Conservation (phyloP, 169 alveolate species). For the Perkinsus olseni region DNA sequence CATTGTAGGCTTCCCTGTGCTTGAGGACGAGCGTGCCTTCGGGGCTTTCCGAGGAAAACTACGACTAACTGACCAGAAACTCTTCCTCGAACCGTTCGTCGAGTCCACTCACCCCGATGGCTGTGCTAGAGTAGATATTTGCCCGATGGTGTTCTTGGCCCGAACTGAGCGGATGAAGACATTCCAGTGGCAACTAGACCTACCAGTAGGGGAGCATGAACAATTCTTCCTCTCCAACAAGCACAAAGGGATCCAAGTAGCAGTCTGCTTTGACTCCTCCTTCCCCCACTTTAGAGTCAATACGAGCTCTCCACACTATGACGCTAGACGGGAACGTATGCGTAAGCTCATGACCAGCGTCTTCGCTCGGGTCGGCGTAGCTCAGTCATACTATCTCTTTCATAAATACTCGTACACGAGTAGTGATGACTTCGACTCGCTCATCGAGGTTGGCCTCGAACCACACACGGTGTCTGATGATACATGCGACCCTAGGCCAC, state of each 20-base stretch:
- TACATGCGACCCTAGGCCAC: background rate
- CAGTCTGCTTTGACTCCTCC: constrained; percentile 1
- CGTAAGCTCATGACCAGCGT: background rate
- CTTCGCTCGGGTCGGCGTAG: background rate
- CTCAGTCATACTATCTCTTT: background rate
- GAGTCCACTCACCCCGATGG: constrained; percentile 5
- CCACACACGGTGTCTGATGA: background rate
- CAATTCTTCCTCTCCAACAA: constrained; percentile 3
- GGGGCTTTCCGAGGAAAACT: constrained; percentile 14
- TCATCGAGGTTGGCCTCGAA: background rate
- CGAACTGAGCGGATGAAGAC: background rate
- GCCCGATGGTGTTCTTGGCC: constrained; percentile 17
- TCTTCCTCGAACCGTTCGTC: constrained; percentile 4
- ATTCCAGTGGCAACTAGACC: background rate
- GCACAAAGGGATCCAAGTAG: background rate
- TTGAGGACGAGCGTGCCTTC: constrained; percentile 10
- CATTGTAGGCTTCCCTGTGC: constrained; percentile 14
- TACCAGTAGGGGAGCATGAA: constrained; percentile 8
- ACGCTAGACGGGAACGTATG: background rate
- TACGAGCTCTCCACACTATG: background rate
- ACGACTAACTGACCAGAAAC: background rate
- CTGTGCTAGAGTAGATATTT: constrained; percentile 4
- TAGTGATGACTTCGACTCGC: background rate
- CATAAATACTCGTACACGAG: background rate
- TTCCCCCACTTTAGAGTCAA: background rate